Evolutionary conservation across 2,329 filamentous ascomycete species (phyloP).

Genomic region (Fusarium luffae): DNA sequence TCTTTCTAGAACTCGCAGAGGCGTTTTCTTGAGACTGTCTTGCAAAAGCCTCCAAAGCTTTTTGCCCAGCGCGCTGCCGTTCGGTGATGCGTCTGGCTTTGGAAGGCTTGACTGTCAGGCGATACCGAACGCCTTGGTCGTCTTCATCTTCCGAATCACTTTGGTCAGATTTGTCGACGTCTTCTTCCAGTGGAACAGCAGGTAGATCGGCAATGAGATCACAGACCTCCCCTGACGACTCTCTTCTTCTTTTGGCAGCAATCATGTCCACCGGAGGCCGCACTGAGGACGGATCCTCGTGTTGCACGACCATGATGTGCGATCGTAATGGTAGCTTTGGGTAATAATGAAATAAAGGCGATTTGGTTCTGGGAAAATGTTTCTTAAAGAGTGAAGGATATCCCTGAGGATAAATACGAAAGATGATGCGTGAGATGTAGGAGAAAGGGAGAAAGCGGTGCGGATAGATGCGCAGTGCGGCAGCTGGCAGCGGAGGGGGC

Average conservation of each 20-base stretch:
- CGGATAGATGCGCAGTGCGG: not conserved
- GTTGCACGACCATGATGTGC: too few species aligned
- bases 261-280: not conserved
- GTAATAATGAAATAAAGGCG: not conserved
- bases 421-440: not conserved
- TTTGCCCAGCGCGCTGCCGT: slow-evolving; percentile 61
- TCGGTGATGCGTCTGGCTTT: slow-evolving; percentile 56
- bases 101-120: slow-evolving; percentile 45
- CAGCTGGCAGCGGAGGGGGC: not conserved
- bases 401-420: not conserved
- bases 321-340: not conserved
- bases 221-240: not conserved
- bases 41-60: slow-evolving; percentile 60
- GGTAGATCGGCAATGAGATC: not conserved
- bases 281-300: too few species aligned
- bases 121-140: slow-evolving; percentile 47
- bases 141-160: slow-evolving; percentile 44
- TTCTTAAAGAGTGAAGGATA: not conserved
- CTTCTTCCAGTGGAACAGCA: not conserved
- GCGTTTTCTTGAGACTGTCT: slow-evolving; percentile 52
- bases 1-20: slow-evolving; percentile 46
- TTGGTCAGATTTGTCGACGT: not conserved
- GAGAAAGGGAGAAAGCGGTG: not conserved
- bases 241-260: too few species aligned
- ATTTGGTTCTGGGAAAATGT: not conserved